Evolutionary conservation across 306 rosid species (phyloP), one percentile per base, ranked within the genome.

Genomic region (Rubus idaeus): DNA sequence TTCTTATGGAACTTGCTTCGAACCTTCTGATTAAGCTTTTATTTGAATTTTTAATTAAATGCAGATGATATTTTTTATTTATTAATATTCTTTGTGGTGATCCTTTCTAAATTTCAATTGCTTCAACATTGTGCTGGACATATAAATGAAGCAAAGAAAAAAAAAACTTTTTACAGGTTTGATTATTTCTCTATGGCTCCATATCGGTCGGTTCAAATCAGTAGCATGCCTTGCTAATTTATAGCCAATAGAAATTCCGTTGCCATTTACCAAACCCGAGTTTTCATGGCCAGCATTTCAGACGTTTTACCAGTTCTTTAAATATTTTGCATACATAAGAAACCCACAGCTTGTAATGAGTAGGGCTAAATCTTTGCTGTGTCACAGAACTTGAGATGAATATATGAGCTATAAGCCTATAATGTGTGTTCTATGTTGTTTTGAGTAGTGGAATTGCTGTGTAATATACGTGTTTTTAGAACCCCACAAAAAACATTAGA

Each of bases 281-380:
- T 30, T 30, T 30, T 30, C 35, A 30, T 30, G 35, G 35, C 35
- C 35, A 30, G 35, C 35, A 30, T 30, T 23, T 23, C 26, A 23
- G 26, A 23, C 26, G 26, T 23, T 23, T 23, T 23, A 23, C 26
- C 26, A 23, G 26, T 23, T 23, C 26, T 23, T 23, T 23, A 23
- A 23, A 23, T 23, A 23, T 23, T 23, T 23, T 23, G 26, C 26
- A 23, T 23, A 23, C 26, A 23, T 23, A 23, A 23, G 26, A 23
- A 23, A 23, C 92, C 77, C 85, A 57, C 46, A 74, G 76, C 45
- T 46, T n/a, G 52, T 92, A 85, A 83, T 60, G 70, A 66, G 51
- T 57, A 9, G 68, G 65, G 63, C 26, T 23, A 23, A 23, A 23
- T 23, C 39, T 81, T 75, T 42, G 55, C 53, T 74, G 40, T 75